Base-by-base conservation (phyloP, 2,329 filamentous ascomycete species). In the Dactylonectria macrodidyma region DNA sequence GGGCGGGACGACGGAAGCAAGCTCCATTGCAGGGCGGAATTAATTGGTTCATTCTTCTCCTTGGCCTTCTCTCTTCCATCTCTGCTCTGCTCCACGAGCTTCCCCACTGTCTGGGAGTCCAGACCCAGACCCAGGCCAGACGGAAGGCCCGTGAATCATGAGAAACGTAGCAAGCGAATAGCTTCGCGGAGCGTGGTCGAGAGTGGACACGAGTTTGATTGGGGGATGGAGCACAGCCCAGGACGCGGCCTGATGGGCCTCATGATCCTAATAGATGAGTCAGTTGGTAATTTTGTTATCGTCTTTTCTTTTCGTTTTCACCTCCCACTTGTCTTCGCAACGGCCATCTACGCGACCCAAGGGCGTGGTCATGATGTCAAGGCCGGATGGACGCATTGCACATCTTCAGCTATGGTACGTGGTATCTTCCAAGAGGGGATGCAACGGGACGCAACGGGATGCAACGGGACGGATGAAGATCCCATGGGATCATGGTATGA, bases 191-290 rank as follows among this genome's bases (percentile, higher is more conserved):
- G 64, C 67, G 64, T 67, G 64, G 59, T 69, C 64, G 33, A 58
- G 55, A 54, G 67, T 64, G 63, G 67, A 62, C 57, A 58, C 64
- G 26, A 30, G 60, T 69, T 69, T 69, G 57, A 69, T 69, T 69
- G 67, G 38, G 16, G 16, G 44, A 68, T 63, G 66, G 66, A 47
- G 62, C 48, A 30, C 26, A 47, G 38, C 36, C 26, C 52, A 19
- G 66, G 62, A 61, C 47, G 34, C 47, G 51, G 66, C 33, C 54
- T 19, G 44, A 46, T n/a, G n/a, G 44, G 44, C 44, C 11, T 41
- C 12, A 22, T 46, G n/a, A 16, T 19, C 41, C 41, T 33, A 38
- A 48, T 19, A 46, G 41, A 59, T 30, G 22, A 59, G 56, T 14
- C 41, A n/a, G 56, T 34, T n/a, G 26, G 7, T 19, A 30, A 30